Evolutionary conservation across 192 early-diverging fungal genomes (phyloP), one percentile per base, ranked within the genome.

Genomic region (Helicostylum pulchrum): DNA sequence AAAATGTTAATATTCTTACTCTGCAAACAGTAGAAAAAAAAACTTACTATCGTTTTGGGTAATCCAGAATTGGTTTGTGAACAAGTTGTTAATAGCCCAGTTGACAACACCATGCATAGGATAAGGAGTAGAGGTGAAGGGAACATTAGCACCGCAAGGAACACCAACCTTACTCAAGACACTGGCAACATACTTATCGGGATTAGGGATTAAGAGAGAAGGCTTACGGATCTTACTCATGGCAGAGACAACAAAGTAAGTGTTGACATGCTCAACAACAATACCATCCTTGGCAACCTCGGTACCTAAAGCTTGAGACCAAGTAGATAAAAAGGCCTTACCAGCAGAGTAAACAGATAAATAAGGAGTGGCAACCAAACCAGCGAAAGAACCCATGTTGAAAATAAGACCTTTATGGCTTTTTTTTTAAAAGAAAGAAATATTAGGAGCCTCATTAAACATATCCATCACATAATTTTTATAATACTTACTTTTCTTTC

Each of bases 141-240:
- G 84, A 30, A 73, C 64, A 21, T 85, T 80, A 12, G 85, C 74
- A 20, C 87, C 91, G 12, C 85, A 85, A 59, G 80, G 65, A 21
- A 89, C 71, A 56, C 90, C 90, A 57, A 92, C 79, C 71, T 88
- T 84, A 8, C 65, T 61, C 39, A 98, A 74, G 56, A 90, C 91
- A 12, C 72, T 61, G 20, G 76, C 66, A 45, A 95, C 94, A 77
- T 92, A 98, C 19, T 81, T 78, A 62, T 85, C 85, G 21, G 94
- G 83, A 64, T 86, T 75, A 7, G 96, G 96, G 30, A 94, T 88
- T 47, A 92, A 56, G 53, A 86, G 85, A n/a, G 75, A 82, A n/a
- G 94, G 78, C 62, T 80, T 83, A 48, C 91, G 75, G 55, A 97
- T 94, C 81, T 97, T 97, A 62, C 88, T 89, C 97, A 99, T 97